Conservation (phyloP, 2,329 filamentous ascomycete species). For the Claviceps africana region DNA sequence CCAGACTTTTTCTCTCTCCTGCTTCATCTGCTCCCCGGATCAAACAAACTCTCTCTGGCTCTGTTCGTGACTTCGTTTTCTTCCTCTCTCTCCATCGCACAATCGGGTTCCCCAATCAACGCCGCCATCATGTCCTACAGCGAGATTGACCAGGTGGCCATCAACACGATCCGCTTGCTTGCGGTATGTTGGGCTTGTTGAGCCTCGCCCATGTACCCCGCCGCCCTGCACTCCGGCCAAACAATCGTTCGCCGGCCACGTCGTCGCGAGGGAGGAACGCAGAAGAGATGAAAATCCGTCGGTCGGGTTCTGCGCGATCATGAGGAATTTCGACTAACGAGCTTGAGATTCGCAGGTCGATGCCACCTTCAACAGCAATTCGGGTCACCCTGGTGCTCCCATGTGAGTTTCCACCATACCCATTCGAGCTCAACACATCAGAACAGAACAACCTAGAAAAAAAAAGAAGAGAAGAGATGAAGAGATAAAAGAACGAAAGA, state of each 20-base stretch:
- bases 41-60: constrained; percentile 14
- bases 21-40: constrained; percentile 14
- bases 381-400: constrained; percentile 94
- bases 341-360: constrained; percentile 53
- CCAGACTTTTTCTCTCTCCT: constrained; percentile 4
- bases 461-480: no score
- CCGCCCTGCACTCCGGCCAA: constrained; percentile 12
- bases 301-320: constrained; percentile 2
- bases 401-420: constrained; percentile 45
- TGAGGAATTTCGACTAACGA: not conserved
- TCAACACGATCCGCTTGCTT: constrained; percentile 96
- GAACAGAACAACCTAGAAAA: not conserved
- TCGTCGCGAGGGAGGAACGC: not conserved
- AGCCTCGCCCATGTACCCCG: constrained; percentile 12
- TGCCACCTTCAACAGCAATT: constrained; percentile 93
- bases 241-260: constrained; percentile 6
- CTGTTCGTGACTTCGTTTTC: constrained; percentile 9
- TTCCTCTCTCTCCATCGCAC: constrained; percentile 10
- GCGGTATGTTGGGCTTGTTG: constrained; percentile 60
- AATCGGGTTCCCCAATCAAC: constrained; percentile 10
- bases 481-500: no score
- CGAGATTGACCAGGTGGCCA: constrained; percentile 76
- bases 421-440: not conserved
- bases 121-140: constrained; percentile 66
- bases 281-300: not conserved